A percentile compares a stretch with the other conserved stretches of the same genome.
Conservation (phyloP, 352 stramenopile species). For the Phytophthora brassicae region DNA sequence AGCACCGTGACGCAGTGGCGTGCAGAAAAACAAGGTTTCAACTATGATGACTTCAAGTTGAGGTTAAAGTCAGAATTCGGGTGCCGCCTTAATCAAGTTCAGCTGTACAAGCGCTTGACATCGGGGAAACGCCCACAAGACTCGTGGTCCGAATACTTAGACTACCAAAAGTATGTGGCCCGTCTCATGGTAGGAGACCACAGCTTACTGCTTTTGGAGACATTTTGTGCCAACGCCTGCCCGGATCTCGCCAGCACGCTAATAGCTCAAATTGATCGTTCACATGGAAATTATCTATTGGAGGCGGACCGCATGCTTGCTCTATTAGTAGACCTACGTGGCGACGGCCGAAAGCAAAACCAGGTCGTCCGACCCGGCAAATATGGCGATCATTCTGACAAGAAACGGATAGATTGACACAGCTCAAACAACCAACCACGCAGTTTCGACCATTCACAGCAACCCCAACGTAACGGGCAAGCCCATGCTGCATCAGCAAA, state of each 20-base stretch:
- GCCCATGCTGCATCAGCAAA: slow-evolving; percentile 1
- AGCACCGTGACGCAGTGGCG: slow-evolving; percentile 9
- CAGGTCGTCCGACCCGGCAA: not conserved
- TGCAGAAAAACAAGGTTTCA: slow-evolving; percentile 10
- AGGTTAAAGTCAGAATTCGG: slow-evolving; percentile 10
- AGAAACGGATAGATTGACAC: not conserved
- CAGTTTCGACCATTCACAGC: not conserved
- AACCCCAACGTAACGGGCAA: not conserved
- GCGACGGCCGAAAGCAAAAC: not conserved
- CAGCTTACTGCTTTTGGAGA: slow-evolving; percentile 7
- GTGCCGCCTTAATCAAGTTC: slow-evolving; percentile 17
- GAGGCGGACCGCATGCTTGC: slow-evolving; percentile 6
- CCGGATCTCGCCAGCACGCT: slow-evolving; percentile 7
- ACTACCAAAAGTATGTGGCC: slow-evolving; percentile 20
- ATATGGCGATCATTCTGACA: not conserved
- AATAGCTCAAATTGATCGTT: not conserved
- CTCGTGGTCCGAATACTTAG: slow-evolving; percentile 11
- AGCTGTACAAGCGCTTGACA: slow-evolving; percentile 10
- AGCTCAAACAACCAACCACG: not conserved
- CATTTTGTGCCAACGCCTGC: slow-evolving; percentile 5
- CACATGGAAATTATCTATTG: not conserved
- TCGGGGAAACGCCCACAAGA: slow-evolving; percentile 11
- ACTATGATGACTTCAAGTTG: slow-evolving; percentile 1
- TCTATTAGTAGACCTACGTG: not conserved
- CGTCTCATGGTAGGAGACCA: slow-evolving; percentile 20